Evolutionary conservation across 2,329 filamentous ascomycete genomes (phyloP).

Genomic region (Coniochaeta sp.): DNA sequence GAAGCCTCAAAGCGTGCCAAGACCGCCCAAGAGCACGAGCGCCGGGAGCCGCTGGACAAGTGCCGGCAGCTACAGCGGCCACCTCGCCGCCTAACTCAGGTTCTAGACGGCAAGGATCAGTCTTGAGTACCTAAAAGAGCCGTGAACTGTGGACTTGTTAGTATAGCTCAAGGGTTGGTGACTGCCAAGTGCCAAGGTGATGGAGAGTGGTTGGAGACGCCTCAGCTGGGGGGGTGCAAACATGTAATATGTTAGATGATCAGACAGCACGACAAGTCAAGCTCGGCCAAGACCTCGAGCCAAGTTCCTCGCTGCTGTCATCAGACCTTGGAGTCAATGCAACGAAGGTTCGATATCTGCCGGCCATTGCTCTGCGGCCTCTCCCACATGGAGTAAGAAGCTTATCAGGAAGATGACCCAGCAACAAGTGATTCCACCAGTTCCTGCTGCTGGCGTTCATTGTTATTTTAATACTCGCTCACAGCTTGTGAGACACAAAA

Average conservation of each 20-base stretch:
- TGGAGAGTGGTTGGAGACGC: neutral
- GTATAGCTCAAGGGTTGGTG: neutral
- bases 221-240: neutral
- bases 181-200: neutral
- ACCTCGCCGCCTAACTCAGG: neutral
- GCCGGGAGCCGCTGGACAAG: neutral
- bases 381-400: neutral
- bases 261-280: neutral
- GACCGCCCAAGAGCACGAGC: conserved; percentile 8
- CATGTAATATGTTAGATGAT: neutral
- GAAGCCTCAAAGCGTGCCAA: conserved; percentile 13
- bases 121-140: neutral
- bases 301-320: neutral
- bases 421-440: too few relatives aligned
- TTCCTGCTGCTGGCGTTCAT: too few relatives aligned
- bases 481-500: too few relatives aligned
- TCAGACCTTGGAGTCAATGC: neutral
- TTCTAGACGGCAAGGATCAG: neutral
- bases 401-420: neutral
- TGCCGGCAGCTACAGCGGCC: neutral
- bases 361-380: neutral
- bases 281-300: neutral
- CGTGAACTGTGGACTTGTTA: neutral
- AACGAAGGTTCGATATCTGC: neutral
- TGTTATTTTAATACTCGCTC: too few relatives aligned